Conservation (phyloP, 2,329 filamentous ascomycete species). For the Penicillium concentricum region DNA sequence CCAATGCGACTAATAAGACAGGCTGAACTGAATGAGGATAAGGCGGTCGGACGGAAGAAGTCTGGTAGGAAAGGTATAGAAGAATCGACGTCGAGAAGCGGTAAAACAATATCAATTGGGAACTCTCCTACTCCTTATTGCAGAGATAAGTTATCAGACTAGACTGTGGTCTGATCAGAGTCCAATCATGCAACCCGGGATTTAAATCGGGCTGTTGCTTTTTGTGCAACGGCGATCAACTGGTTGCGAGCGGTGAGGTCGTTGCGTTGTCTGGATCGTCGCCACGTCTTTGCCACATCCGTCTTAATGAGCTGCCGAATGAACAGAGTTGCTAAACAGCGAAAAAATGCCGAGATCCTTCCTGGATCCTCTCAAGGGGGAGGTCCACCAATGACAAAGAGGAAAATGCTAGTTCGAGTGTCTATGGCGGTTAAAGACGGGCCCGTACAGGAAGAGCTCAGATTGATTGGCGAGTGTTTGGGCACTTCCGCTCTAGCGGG, state of each 20-base stretch:
- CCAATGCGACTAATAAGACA: background rate
- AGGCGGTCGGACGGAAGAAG: background rate
- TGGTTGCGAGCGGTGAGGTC: slow-evolving; percentile 3
- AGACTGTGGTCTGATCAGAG: slow-evolving; percentile 1
- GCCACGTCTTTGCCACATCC: slow-evolving; percentile 10
- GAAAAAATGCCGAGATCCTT: background rate
- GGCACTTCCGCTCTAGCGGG: background rate
- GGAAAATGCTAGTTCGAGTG: background rate
- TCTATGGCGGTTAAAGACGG: background rate
- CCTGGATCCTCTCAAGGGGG: background rate
- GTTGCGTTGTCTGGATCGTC: slow-evolving; percentile 1
- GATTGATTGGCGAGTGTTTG: slow-evolving; percentile 1
- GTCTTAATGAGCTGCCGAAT: background rate
- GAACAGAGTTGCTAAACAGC: background rate
- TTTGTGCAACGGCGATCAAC: background rate
- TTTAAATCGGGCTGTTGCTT: background rate
- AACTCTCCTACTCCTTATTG: background rate
- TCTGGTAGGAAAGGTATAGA: background rate
- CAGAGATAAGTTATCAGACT: background rate
- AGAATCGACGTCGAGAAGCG: background rate
- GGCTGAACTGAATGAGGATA: background rate
- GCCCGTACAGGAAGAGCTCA: background rate
- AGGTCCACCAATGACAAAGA: background rate
- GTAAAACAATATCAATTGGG: background rate
- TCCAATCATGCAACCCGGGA: slow-evolving; percentile 2